Percentiles rank a stretch among this genome's conserved stretches.
Evolutionary conservation across 352 stramenopile genomes (phyloP).

Genomic region (Phytopythium litorale): DNA sequence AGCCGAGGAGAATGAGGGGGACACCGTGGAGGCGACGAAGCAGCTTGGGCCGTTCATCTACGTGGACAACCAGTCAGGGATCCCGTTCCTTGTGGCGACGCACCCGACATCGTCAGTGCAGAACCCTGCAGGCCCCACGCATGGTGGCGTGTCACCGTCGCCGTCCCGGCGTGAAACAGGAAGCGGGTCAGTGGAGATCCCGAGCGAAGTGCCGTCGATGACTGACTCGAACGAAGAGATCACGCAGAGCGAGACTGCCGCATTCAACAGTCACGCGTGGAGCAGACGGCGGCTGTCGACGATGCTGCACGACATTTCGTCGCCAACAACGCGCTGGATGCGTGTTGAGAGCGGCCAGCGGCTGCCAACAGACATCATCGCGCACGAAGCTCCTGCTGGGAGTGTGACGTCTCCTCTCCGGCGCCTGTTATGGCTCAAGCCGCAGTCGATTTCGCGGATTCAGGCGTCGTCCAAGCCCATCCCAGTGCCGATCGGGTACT

Average conservation of each 20-base stretch:
- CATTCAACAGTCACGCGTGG: constrained; percentile 54
- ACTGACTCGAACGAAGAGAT: constrained; percentile 37
- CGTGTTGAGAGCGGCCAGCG: constrained; percentile 59
- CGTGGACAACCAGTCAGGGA: constrained; percentile 84
- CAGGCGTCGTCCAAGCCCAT: constrained; percentile 59
- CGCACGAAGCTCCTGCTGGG: constrained; percentile 77
- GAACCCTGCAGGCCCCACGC: neutral
- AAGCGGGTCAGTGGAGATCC: constrained; percentile 48
- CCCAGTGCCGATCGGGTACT: constrained; percentile 85
- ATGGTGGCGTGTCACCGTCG: constrained; percentile 8
- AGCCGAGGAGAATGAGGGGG: constrained; percentile 10
- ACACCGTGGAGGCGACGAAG: constrained; percentile 25
- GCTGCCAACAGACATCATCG: constrained; percentile 72
- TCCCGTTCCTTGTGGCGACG: constrained; percentile 76
- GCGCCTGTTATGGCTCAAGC: constrained; percentile 73
- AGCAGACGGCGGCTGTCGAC: constrained; percentile 63
- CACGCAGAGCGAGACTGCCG: constrained; percentile 33
- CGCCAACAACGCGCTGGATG: constrained; percentile 62
- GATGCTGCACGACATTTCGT: constrained; percentile 76
- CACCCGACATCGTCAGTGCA: constrained; percentile 22
- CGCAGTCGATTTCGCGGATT: constrained; percentile 43
- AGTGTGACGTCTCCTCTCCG: constrained; percentile 74
- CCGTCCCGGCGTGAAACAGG: constrained; percentile 6
- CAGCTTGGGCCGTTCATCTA: constrained; percentile 82
- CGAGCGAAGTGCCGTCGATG: constrained; percentile 36